Evolutionary conservation across 1,284 basidiomycete species (phyloP), one percentile per base, ranked within the genome.

Genomic region (Marasmius oreades): DNA sequence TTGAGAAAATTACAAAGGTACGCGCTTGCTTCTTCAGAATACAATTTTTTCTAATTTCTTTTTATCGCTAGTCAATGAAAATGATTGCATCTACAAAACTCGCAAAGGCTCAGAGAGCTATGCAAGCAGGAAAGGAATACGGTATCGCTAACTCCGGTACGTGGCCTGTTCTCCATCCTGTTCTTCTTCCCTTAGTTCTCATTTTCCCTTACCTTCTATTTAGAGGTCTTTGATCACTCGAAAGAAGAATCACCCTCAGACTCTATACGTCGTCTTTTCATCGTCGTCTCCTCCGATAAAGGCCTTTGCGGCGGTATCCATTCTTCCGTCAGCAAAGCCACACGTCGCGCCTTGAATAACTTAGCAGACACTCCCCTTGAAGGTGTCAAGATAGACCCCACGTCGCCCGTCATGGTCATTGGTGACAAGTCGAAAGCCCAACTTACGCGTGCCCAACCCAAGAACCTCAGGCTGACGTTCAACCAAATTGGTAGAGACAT

Each of bases 291-390:
- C 51, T 98, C 95, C 58, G 96, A 99, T 86, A 96, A 97, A 80
- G 96, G 97, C 78, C 92, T 99, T 58, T 99, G 96, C 74, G 97
- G 97, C 78, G 97, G 97, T 86, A 98, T 99, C 70, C 96, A 99
- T 82, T 98, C 96, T 43, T 95, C 93, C 59, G 92, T 99, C 68
- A 84, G 92, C 65, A 98, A 98, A 78, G 82, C 85, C 53, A 91
- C 93, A 59, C 92, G 92, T 66, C 82, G 82, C 59, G 87, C 84
- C 51, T 67, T 89, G 51, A 71, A 73, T 36, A 79, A 81, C 63
- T 70, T 73, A 51, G 72, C 75, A 55, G 77, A 79, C 46, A 76
- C 84, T 51, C 77, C 91, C 59, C 86, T 92, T 61, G 81, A 82
- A 56, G 81, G 78, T 51, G 64, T 75, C 58, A 67, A 72, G 59